phyloP scores from a whole-genome alignment of 2,329 filamentous ascomycete genomes.

The Claviceps digitariae region DNA sequence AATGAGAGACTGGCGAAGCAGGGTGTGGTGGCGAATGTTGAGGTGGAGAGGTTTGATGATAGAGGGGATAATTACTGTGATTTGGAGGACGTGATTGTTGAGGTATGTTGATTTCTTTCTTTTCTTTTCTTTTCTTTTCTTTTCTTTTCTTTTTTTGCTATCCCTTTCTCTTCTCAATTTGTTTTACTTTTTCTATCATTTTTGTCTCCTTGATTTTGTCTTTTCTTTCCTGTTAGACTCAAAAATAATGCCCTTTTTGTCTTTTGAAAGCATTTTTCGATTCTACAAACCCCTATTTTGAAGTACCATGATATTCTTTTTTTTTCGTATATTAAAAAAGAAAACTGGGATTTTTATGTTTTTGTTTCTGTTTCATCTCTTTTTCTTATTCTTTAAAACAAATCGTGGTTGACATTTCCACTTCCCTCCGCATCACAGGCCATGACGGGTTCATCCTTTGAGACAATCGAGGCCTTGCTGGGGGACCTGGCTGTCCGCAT shows the following conservation, averaged over 20 bases:
- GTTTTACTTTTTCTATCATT: background rate
- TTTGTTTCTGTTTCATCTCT: no score
- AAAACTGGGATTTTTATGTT: no score
- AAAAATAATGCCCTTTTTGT: background rate
- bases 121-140: background rate
- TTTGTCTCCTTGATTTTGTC: background rate
- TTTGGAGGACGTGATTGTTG: constrained; percentile 46
- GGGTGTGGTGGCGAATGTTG: constrained; percentile 48
- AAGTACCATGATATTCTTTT: background rate
- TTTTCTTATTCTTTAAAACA: background rate
- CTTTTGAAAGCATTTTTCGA: no score
- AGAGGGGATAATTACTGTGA: constrained; percentile 36
- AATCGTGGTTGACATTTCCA: background rate
- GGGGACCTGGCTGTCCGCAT: constrained; percentile 32
- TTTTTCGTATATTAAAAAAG: background rate
- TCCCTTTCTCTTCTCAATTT: background rate
- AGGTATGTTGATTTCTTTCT: constrained; percentile 32
- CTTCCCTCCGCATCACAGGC: constrained; percentile 20
- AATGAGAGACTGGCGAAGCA: constrained; percentile 58
- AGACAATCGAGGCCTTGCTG: constrained; percentile 50
- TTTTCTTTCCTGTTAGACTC: background rate
- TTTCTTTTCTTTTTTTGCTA: background rate
- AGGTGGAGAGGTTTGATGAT: constrained; percentile 39
- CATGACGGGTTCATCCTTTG: constrained; percentile 42
- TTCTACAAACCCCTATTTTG: no score